Evolutionary conservation across 768 basidiomycete species (phyloP).

Genomic region (Lactarius deliciosus): DNA sequence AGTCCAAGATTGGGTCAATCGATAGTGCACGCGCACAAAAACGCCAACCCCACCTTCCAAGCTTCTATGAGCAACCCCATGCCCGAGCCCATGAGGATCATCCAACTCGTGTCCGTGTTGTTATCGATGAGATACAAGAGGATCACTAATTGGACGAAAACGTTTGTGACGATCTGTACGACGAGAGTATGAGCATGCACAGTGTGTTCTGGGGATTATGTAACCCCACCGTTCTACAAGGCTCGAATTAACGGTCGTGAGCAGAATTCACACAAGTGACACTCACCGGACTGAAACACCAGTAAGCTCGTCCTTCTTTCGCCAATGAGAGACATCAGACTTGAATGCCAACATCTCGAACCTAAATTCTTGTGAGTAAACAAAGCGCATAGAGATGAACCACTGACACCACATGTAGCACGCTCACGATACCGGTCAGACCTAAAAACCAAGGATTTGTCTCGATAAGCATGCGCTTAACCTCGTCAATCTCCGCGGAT

Average conservation of each 20-base stretch:
- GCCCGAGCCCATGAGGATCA: conserved; percentile 90
- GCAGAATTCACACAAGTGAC: conserved; percentile 30
- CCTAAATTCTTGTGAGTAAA: conserved; percentile 40
- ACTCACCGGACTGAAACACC: conserved; percentile 87
- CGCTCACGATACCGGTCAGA: conserved; percentile 78
- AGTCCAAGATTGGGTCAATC: conserved; percentile 1
- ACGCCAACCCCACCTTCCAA: conserved; percentile 69
- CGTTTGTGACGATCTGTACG: conserved; percentile 79
- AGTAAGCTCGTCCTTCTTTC: conserved; percentile 89
- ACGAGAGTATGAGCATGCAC: conserved; percentile 40
- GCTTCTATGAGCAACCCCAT: conserved; percentile 83
- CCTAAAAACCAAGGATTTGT: conserved; percentile 87
- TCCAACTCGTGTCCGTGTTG: conserved; percentile 94
- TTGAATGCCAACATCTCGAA: conserved; percentile 98
- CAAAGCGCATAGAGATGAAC: conserved; percentile 11
- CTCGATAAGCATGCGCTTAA: conserved; percentile 91
- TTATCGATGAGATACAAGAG: conserved; percentile 94
- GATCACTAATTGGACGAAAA: conserved; percentile 88
- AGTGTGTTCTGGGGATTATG: conserved; percentile 33
- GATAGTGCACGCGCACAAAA: not conserved
- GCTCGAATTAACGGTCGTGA: conserved; percentile 2
- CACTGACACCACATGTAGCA: conserved; percentile 83
- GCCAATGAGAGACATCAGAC: conserved; percentile 93
- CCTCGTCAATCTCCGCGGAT: conserved; percentile 82
- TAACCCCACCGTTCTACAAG: conserved; percentile 13